A percentile compares a stretch with the other conserved stretches of the same genome.
Conservation (phyloP, 2,329 filamentous ascomycete species). For the Dactylellina sp. region DNA sequence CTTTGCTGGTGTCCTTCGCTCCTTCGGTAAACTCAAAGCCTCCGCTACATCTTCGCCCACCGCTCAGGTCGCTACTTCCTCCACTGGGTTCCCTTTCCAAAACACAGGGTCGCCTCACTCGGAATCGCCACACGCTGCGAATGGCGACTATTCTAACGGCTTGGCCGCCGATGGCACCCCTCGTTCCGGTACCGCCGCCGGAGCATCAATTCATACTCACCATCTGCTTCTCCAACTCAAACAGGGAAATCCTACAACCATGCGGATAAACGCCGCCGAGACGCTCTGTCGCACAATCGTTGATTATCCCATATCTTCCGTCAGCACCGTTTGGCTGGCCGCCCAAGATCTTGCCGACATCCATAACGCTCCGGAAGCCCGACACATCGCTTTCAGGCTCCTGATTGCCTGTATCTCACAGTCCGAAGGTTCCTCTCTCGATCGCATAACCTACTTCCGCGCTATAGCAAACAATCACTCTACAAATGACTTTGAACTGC, state of each 20-base stretch:
- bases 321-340: conserved; percentile 75
- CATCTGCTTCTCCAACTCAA: conserved; percentile 58
- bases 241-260: conserved; percentile 58
- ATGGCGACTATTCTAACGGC: conserved; percentile 44
- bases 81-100: conserved; percentile 29
- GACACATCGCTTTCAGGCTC: conserved; percentile 74
- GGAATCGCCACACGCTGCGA: conserved; percentile 15
- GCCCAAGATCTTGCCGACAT: conserved; percentile 74
- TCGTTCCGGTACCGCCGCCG: conserved; percentile 19
- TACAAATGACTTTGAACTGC: conserved; percentile 74
- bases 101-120: conserved; percentile 28
- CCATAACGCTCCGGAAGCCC: conserved; percentile 68
- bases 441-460: conserved; percentile 75
- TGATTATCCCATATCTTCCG: conserved; percentile 59
- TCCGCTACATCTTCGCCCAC: conserved; percentile 44
- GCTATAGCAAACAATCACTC: conserved; percentile 71
- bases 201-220: conserved; percentile 56
- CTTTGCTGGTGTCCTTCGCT: conserved; percentile 47
- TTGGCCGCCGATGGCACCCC: conserved; percentile 19
- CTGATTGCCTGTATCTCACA: conserved; percentile 75
- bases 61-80: conserved; percentile 43
- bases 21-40: conserved; percentile 47
- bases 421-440: conserved; percentile 73
- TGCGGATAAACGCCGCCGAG: conserved; percentile 60
- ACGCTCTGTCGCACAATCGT: conserved; percentile 58